Conservation (phyloP, 441 rosid genomes). For the Mallotus japonicus region DNA sequence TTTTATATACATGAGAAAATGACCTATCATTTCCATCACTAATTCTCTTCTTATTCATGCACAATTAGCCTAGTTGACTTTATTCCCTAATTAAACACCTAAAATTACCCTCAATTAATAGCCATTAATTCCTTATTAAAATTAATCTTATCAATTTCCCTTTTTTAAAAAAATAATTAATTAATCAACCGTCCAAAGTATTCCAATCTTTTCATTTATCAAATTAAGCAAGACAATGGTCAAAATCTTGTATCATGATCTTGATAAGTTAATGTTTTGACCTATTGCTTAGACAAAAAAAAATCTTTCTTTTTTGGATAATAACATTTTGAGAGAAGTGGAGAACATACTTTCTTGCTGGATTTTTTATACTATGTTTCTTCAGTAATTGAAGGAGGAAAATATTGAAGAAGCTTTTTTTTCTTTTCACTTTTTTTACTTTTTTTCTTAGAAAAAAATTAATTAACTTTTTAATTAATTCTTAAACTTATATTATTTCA, state of each 20-base stretch:
- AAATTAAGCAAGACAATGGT: conserved; percentile 17
- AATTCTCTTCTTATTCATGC: conserved; percentile 19
- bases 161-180: neutral
- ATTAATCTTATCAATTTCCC: neutral
- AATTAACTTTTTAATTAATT: no score
- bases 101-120: neutral
- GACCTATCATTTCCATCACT: conserved; percentile 30
- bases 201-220: neutral
- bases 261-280: conserved; percentile 31
- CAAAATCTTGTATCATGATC: conserved; percentile 26
- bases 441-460: no score
- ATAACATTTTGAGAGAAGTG: conserved; percentile 4
- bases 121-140: neutral
- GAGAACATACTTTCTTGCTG: conserved; percentile 13
- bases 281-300: neutral
- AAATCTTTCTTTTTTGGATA: conserved; percentile 7
- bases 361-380: conserved; percentile 8
- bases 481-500: no score
- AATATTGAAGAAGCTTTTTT: no score
- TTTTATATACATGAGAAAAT: conserved; percentile 23
- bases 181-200: conserved; percentile 3
- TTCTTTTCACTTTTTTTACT: no score
- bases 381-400: neutral
- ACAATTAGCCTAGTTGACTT: conserved; percentile 28
- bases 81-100: conserved; percentile 14